These are phyloP conservation scores for Aspergillus niger DNA, from an alignment of 2,329 filamentous ascomycete species.

Conservation along the genomic window DNA sequence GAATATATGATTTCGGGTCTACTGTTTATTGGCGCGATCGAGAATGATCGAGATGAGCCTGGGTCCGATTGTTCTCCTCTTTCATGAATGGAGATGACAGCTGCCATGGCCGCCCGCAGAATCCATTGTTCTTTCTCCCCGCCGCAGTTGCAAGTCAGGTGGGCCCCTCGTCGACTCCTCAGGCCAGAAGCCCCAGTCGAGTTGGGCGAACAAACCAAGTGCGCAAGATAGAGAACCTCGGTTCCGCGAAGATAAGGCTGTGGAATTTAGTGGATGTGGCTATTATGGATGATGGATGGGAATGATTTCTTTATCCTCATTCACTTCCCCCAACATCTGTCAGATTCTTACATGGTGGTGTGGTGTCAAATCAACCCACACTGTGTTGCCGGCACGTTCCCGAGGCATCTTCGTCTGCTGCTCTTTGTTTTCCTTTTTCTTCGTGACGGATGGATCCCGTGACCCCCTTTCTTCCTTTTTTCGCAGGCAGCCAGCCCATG, in stretches of 20 bases:
- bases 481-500: background rate
- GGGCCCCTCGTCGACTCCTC: background rate
- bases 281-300: background rate
- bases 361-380: too few relatives aligned
- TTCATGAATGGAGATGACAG: conserved; percentile 5
- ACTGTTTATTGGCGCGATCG: conserved; percentile 1
- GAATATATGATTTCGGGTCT: background rate
- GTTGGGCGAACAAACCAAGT: conserved; percentile 17
- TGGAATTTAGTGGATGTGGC: too few relatives aligned
- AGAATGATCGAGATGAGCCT: background rate
- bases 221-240: conserved; percentile 12
- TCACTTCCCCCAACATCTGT: background rate
- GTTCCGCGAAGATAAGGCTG: too few relatives aligned
- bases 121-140: conserved; percentile 21
- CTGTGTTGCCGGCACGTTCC: too few relatives aligned
- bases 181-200: conserved; percentile 11
- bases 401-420: background rate
- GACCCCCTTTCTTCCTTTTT: conserved; percentile 4
- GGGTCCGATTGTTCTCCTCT: conserved; percentile 15
- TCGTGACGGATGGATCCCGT: background rate
- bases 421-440: background rate
- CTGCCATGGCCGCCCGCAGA: conserved; percentile 2
- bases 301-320: background rate
- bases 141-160: background rate
- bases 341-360: too few relatives aligned